These are phyloP conservation scores for Rhynchospora tenuis DNA, from an alignment of 176 grass and related monocot species.

Conservation along the genomic window DNA sequence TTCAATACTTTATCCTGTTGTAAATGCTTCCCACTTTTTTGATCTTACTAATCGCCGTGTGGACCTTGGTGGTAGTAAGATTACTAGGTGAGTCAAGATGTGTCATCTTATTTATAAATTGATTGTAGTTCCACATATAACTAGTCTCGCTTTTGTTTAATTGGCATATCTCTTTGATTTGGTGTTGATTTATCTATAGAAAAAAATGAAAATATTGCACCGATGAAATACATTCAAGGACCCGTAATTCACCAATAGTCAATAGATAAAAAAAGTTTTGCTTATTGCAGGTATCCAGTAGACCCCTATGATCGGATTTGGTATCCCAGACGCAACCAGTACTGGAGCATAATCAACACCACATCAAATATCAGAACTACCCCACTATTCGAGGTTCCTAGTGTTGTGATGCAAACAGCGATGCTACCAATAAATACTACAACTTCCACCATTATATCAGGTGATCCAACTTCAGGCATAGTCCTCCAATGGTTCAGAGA, in stretches of 20 bases:
- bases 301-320: conserved; percentile 21
- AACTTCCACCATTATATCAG: not conserved
- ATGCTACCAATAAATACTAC: not conserved
- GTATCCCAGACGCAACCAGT: not conserved
- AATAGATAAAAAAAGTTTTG: too few species aligned
- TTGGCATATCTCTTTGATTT: too few species aligned
- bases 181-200: too few species aligned
- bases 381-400: not conserved
- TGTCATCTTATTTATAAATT: too few species aligned
- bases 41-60: not conserved
- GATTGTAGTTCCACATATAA: too few species aligned
- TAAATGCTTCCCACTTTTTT: conserved; percentile 3
- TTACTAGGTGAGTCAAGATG: not conserved
- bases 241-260: too few species aligned
- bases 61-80: conserved; percentile 4
- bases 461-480: not conserved
- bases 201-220: too few species aligned
- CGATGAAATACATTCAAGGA: too few species aligned
- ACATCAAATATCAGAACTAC: not conserved
- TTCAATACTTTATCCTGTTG: not conserved
- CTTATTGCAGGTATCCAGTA: conserved; percentile 16
- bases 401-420: conserved; percentile 8
- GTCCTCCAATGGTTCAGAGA: not conserved
- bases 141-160: too few species aligned
- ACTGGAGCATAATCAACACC: not conserved